Base-by-base conservation (phyloP, 768 basidiomycete genomes). In the Lentinus brumalis region DNA sequence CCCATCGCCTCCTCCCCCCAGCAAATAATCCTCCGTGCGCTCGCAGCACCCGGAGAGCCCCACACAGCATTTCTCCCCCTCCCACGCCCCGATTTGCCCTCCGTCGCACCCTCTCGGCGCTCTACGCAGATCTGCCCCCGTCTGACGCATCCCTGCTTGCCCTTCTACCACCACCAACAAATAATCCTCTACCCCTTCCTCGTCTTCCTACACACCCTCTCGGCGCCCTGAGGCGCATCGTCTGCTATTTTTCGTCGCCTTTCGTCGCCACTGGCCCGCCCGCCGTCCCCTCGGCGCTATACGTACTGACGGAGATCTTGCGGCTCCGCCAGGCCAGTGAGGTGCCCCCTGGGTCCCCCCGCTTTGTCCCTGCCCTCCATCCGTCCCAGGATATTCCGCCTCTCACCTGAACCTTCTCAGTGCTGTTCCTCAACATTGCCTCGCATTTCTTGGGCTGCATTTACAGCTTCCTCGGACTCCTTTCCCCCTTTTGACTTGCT, bases 41-140 rank as follows among this genome's bases (percentile, higher is more conserved):
- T 29, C 21, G 21, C 42, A 26, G 18, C 46, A 9, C 46, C 12
- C 44, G 47, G 46, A 45, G 46, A 58, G 57, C 4, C 30, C 21
- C 42, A 21, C 55, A 32, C 44, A 51, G 31, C 47, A 58, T 68
- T 68, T 65, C 62, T 57, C 18, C 49, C 32, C 41, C 40, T 21
- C 12, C 32, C 45, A 11, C 31, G 21, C 42, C 30, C 18, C 7
- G 14, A 29, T 55, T 49, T 42, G 3, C 14, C 44, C 21, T 49
- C 41, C 38, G n/a, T 49, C 46, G 12, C 21, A 26, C 21, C 21
- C 46, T 49, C 21, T 14, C 46, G 12, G 46, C 46, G 18, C 18
- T 26, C 0, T 14, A 5, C 21, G 21, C 12, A 6, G 14, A 49
- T 26, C 21, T 26, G 10, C 26, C 46, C n/a, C 46, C 8, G 42